phyloP scores from a whole-genome alignment of 208 protist genomes.

The Phytomonas sp. region DNA sequence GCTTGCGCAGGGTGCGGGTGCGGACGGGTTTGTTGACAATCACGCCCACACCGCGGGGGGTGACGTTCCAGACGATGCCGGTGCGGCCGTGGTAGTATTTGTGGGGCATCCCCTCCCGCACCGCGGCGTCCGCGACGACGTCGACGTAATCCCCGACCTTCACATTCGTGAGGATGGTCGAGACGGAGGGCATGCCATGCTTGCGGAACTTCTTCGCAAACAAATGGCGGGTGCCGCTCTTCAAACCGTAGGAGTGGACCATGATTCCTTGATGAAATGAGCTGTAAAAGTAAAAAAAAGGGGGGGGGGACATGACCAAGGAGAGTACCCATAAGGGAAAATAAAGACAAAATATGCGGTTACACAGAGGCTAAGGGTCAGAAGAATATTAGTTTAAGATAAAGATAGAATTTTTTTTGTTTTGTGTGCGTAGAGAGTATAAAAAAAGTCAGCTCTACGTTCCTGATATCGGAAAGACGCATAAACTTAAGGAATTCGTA shows the following conservation, averaged over 20 bases:
- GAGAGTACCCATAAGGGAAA: neutral
- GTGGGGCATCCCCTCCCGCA: slow-evolving; percentile 99
- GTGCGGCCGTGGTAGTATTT: slow-evolving; percentile 99
- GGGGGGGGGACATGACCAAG: neutral
- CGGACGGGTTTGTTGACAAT: slow-evolving; percentile 98
- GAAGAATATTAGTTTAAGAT: slow-evolving; percentile 2
- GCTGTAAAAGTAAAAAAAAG: slow-evolving; percentile 14
- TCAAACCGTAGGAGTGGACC: slow-evolving; percentile 95
- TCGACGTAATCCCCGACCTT: slow-evolving; percentile 99
- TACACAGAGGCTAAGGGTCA: neutral
- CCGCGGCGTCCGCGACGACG: slow-evolving; percentile 95
- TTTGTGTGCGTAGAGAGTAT: slow-evolving; percentile 6
- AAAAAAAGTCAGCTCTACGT: slow-evolving; percentile 3
- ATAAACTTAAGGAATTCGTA: neutral
- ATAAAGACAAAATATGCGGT: slow-evolving; percentile 6
- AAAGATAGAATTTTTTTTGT: slow-evolving; percentile 7
- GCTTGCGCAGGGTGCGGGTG: slow-evolving; percentile 97
- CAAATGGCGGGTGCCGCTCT: slow-evolving; percentile 95
- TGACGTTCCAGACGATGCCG: slow-evolving; percentile 99
- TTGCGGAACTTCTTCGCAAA: slow-evolving; percentile 97
- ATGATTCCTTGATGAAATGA: slow-evolving; percentile 24
- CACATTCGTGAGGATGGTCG: slow-evolving; percentile 95
- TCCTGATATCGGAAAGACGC: slow-evolving; percentile 6
- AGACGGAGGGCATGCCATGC: slow-evolving; percentile 88
- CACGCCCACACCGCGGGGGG: slow-evolving; percentile 97